phyloP scores from a whole-genome alignment of 192 early-diverging fungal genomes.

The Gonapodya prolifera region DNA sequence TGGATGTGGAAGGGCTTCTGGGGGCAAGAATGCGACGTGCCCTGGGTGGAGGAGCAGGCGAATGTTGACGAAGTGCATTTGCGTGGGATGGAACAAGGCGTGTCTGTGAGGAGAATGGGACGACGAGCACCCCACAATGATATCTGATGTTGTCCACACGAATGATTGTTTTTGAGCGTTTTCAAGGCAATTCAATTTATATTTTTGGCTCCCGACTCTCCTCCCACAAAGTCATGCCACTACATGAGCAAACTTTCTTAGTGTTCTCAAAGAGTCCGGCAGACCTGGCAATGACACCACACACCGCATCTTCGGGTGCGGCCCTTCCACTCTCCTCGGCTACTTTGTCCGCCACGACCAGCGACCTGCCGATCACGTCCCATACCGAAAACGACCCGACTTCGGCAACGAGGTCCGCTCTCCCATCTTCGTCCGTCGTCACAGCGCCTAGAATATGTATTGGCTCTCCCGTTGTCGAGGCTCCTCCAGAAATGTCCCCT shows the following conservation, averaged over 20 bases:
- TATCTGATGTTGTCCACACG: no score
- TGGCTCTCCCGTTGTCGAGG: constrained; percentile 34
- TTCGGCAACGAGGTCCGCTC: constrained; percentile 30
- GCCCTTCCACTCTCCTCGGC: not conserved
- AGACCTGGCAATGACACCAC: constrained; percentile 76
- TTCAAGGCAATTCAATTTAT: not conserved
- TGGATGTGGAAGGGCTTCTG: not conserved
- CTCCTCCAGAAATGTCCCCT: constrained; percentile 62
- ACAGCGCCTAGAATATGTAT: constrained; percentile 30
- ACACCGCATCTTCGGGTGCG: constrained; percentile 33
- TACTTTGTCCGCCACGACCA: constrained; percentile 32
- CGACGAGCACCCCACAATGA: no score
- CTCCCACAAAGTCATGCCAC: constrained; percentile 78
- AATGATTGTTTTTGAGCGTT: no score
- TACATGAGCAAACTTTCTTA: constrained; percentile 76
- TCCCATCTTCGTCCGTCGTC: not conserved
- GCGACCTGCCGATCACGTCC: constrained; percentile 79
- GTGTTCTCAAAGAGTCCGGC: constrained; percentile 85
- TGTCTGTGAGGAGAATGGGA: no score
- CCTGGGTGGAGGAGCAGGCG: not conserved
- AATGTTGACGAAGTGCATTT: not conserved
- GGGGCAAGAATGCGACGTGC: not conserved
- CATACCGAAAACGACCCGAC: constrained; percentile 60
- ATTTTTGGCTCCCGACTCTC: constrained; percentile 23
- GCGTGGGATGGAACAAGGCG: no score